These are phyloP conservation scores for Elsinoe arachidis DNA, from an alignment of 2,329 filamentous ascomycete species.

Conservation along the genomic window DNA sequence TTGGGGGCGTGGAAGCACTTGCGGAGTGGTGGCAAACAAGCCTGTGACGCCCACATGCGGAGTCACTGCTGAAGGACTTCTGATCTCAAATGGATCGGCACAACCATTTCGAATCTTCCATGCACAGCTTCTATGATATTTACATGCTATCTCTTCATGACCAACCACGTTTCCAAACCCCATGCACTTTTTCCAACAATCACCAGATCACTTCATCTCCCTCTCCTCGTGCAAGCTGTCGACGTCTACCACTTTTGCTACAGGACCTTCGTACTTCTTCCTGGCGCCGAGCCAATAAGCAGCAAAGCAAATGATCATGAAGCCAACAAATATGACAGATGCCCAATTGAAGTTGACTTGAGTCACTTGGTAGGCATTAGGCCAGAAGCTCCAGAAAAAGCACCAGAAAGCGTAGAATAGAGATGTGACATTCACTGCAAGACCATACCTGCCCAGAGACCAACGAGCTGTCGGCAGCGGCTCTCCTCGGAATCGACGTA, in stretches of 20 bases:
- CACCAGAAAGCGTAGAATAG: conserved; percentile 42
- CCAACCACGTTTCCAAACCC: neutral
- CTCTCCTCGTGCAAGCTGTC: neutral
- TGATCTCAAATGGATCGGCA: no score
- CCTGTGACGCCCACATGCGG: neutral
- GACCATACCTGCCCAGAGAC: conserved; percentile 32
- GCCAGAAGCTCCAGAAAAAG: conserved; percentile 29
- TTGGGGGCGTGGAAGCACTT: neutral
- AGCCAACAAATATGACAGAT: conserved; percentile 33
- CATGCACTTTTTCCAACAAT: no score
- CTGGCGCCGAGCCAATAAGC: conserved; percentile 12
- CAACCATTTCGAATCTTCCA: no score
- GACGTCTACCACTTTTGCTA: conserved; percentile 10
- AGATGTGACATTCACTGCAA: conserved; percentile 31
- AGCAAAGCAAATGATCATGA: conserved; percentile 7
- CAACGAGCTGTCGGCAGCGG: conserved; percentile 30
- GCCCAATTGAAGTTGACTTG: conserved; percentile 44
- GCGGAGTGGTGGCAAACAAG: neutral
- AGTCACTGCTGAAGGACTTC: neutral
- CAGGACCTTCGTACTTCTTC: conserved; percentile 12
- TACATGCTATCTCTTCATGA: neutral
- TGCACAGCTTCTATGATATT: neutral
- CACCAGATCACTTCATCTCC: neutral
- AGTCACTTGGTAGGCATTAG: conserved; percentile 30
- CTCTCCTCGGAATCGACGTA: conserved; percentile 28